A percentile compares a stretch with the other conserved stretches of the same genome.
Evolutionary conservation across 78 protist genomes (phyloP).

Genomic region (Tieghemostelium lacteum): DNA sequence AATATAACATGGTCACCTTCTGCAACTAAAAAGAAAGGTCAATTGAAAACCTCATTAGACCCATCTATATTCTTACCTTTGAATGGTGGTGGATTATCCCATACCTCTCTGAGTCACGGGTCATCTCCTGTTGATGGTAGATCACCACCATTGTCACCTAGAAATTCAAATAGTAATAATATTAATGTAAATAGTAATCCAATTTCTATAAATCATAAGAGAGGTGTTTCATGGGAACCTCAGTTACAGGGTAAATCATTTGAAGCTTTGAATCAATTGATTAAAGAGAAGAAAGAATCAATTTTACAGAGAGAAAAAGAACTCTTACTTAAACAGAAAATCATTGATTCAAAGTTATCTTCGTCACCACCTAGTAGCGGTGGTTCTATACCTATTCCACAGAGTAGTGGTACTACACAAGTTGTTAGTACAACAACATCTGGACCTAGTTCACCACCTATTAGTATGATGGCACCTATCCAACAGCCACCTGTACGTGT

Average conservation of each 20-base stretch:
- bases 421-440: conserved; percentile 2
- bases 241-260: conserved; percentile 45
- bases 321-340: conserved; percentile 11
- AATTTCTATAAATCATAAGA: conserved; percentile 21
- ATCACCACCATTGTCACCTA: conserved; percentile 41
- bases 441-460: not conserved
- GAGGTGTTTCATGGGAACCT: conserved; percentile 71
- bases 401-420: not conserved
- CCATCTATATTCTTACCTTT: not conserved
- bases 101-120: too few species aligned
- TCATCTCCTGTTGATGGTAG: not conserved
- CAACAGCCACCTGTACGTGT: not conserved
- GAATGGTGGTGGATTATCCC: too few species aligned
- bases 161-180: not conserved
- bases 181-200: not conserved
- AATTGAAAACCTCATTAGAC: not conserved
- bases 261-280: conserved; percentile 54
- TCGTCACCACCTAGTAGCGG: not conserved
- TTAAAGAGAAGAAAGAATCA: conserved; percentile 73
- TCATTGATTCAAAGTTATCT: not conserved
- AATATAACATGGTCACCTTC: not conserved
- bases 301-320: conserved; percentile 39
- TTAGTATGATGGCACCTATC: not conserved
- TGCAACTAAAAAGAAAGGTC: conserved; percentile 8
- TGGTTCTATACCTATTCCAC: not conserved